phyloP scores from a whole-genome alignment of 805 yeast species.

The Wickerhamiella slavikovae region DNA sequence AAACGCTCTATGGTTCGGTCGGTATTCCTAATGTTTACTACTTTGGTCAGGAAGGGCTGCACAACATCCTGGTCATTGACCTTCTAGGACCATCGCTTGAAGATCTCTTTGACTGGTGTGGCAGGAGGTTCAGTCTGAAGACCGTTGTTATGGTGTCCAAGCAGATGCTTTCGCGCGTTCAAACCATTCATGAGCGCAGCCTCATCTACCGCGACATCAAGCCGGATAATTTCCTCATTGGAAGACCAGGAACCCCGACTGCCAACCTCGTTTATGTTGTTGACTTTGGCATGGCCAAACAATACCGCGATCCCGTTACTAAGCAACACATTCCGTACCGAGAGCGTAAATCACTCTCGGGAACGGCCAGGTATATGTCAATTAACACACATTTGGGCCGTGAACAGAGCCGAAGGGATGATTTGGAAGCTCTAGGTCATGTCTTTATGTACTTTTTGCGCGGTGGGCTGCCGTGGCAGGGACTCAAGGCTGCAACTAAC shows the following conservation, averaged over 20 bases:
- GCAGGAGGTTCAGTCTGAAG: slow-evolving; percentile 66
- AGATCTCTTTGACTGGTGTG: slow-evolving; percentile 97
- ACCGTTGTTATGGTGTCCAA: slow-evolving; percentile 87
- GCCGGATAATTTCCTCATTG: slow-evolving; percentile 91
- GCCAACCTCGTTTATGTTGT: slow-evolving; percentile 76
- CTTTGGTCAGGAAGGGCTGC: slow-evolving; percentile 96
- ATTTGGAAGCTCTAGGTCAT: slow-evolving; percentile 88
- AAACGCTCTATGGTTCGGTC: slow-evolving; percentile 54
- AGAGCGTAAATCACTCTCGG: slow-evolving; percentile 86
- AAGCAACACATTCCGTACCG: slow-evolving; percentile 91
- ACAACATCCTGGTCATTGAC: slow-evolving; percentile 85
- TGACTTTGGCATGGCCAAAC: slow-evolving; percentile 98
- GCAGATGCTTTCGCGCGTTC: slow-evolving; percentile 80
- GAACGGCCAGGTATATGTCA: slow-evolving; percentile 97
- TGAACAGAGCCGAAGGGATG: slow-evolving; percentile 93
- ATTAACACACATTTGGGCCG: slow-evolving; percentile 94
- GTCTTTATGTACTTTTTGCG: slow-evolving; percentile 87
- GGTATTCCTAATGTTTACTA: slow-evolving; percentile 96
- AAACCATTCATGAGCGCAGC: slow-evolving; percentile 72
- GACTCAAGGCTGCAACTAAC: slow-evolving; percentile 92
- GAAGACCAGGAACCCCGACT: slow-evolving; percentile 65
- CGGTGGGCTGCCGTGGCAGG: slow-evolving; percentile 98
- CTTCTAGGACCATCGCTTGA: slow-evolving; percentile 88
- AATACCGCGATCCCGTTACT: slow-evolving; percentile 89
- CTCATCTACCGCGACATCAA: slow-evolving; percentile 91